These are phyloP conservation scores for Nymphaea thermarum DNA, from an alignment of 164 flowering plant genomes.

Conservation along the genomic window DNA sequence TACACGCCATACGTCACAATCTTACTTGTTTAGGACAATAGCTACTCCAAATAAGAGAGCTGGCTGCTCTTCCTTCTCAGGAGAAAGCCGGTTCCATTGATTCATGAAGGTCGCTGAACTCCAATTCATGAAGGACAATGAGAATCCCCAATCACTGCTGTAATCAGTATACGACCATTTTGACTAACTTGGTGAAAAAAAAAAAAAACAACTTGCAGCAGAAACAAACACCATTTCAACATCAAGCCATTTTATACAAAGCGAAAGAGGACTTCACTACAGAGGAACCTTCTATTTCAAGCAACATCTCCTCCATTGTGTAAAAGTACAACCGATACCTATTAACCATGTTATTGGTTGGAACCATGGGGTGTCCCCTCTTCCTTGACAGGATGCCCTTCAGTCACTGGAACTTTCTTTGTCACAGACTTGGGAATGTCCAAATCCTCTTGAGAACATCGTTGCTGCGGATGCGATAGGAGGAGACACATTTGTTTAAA, in stretches of 20 bases:
- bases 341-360: not conserved
- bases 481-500: slow-evolving; percentile 61
- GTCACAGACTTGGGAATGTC: slow-evolving; percentile 72
- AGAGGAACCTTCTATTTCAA: not conserved
- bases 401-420: slow-evolving; percentile 45
- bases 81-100: no score
- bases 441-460: slow-evolving; percentile 63
- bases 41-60: no score
- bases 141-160: no score
- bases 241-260: not conserved
- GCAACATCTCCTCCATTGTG: not conserved
- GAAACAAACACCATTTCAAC: not conserved
- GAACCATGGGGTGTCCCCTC: slow-evolving; percentile 22
- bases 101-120: no score
- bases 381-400: slow-evolving; percentile 20
- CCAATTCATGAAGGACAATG: no score
- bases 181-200: no score
- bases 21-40: no score
- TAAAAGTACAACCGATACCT: not conserved
- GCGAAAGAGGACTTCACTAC: not conserved
- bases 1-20: no score
- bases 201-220: no score
- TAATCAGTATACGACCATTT: no score
- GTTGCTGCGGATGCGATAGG: slow-evolving; percentile 85
- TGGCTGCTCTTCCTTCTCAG: no score